Percentiles rank a stretch among this genome's conserved stretches.
Conservation (phyloP, 75 land plant genomes). For the Cryptomeria japonica region DNA sequence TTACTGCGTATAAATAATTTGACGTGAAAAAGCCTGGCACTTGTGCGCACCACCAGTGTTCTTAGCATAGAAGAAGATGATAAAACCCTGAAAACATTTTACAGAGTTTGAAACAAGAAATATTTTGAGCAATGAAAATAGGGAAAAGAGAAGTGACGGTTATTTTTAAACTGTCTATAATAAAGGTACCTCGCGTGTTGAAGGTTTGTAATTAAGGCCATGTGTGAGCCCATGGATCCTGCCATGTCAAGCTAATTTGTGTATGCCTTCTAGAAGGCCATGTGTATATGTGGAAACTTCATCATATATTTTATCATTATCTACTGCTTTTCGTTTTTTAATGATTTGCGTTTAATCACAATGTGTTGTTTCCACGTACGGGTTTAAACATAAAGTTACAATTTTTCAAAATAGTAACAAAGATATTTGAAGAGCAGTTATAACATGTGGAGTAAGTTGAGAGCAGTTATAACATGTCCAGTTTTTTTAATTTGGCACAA, state of each 20-base stretch:
- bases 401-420: too few relatives aligned
- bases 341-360: neutral
- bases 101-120: neutral
- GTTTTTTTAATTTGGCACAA: too few relatives aligned
- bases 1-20: neutral
- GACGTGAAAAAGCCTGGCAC: neutral
- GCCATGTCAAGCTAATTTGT: neutral
- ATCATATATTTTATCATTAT: too few relatives aligned
- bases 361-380: too few relatives aligned
- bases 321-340: too few relatives aligned
- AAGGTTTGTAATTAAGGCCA: neutral
- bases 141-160: neutral
- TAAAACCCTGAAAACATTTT: neutral
- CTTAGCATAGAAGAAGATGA: neutral
- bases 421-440: too few relatives aligned
- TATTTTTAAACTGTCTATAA: too few relatives aligned
- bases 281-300: neutral
- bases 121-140: too few relatives aligned
- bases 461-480: too few relatives aligned
- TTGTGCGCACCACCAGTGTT: neutral
- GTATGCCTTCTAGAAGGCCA: neutral
- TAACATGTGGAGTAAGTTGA: too few relatives aligned
- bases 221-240: neutral
- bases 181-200: neutral
- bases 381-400: too few relatives aligned